These are phyloP conservation scores for Anthracocystis panici-leucophaei DNA, from an alignment of 1,284 basidiomycete species.

Conservation along the genomic window DNA sequence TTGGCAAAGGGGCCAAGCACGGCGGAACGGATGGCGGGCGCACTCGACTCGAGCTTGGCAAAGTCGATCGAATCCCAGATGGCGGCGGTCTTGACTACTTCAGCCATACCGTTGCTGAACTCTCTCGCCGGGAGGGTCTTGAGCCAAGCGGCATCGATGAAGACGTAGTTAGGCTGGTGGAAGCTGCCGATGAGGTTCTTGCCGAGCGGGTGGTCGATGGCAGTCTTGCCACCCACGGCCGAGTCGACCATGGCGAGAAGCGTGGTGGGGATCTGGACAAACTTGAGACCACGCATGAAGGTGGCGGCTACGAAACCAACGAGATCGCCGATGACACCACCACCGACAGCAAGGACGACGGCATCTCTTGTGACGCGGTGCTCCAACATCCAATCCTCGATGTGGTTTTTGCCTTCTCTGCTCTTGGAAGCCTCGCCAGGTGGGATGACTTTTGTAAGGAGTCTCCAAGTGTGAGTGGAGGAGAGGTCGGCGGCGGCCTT, in stretches of 20 bases:
- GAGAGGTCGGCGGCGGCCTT: constrained; percentile 63
- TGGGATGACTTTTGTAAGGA: constrained; percentile 82
- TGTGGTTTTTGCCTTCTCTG: constrained; percentile 87
- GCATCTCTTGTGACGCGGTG: constrained; percentile 93
- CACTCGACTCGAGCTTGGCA: constrained; percentile 65
- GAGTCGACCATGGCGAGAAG: constrained; percentile 99
- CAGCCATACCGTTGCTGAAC: constrained; percentile 98
- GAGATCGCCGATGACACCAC: constrained; percentile 94
- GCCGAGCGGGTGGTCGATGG: constrained; percentile 94
- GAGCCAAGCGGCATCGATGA: constrained; percentile 96
- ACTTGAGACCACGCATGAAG: constrained; percentile 80
- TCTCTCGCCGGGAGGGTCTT: constrained; percentile 92
- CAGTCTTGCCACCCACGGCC: constrained; percentile 96
- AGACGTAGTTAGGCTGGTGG: constrained; percentile 97
- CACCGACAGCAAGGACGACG: constrained; percentile 91
- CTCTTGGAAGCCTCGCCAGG: constrained; percentile 95
- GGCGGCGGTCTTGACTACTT: constrained; percentile 80
- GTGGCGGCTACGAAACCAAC: constrained; percentile 97
- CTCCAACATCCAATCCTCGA: constrained; percentile 92
- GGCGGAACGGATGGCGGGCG: constrained; percentile 64
- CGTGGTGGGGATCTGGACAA: constrained; percentile 96
- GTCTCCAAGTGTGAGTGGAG: constrained; percentile 73
- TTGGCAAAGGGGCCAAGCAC: constrained; percentile 60
- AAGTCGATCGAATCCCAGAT: constrained; percentile 69
- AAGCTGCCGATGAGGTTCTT: constrained; percentile 99